Conservation (phyloP, 306 rosid species). For the Gastrolobium bilobum region DNA sequence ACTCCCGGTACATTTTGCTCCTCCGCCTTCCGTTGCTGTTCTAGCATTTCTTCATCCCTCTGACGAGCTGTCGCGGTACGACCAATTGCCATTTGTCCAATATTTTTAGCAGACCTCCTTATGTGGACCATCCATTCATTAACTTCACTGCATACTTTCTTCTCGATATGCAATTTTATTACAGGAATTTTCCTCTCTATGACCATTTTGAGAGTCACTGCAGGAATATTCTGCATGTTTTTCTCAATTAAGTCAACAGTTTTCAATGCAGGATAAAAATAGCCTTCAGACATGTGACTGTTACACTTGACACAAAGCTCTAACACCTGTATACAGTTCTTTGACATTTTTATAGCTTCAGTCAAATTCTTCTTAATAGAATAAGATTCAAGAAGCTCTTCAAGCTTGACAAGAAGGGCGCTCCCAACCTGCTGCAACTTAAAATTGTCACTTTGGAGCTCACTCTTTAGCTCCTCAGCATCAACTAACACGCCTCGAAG, state of each 20-base stretch:
- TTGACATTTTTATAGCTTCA: slow-evolving; percentile 82
- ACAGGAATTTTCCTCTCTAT: slow-evolving; percentile 81
- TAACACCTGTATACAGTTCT: slow-evolving; percentile 73
- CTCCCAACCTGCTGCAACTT: slow-evolving; percentile 95
- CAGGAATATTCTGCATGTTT: slow-evolving; percentile 64
- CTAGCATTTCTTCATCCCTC: slow-evolving; percentile 85
- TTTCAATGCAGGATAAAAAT: slow-evolving; percentile 84
- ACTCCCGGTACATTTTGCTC: slow-evolving; percentile 63
- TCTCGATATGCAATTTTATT: slow-evolving; percentile 80
- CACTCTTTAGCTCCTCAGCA: slow-evolving; percentile 91
- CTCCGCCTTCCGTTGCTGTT: slow-evolving; percentile 82
- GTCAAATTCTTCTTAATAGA: slow-evolving; percentile 79
- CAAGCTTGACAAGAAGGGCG: slow-evolving; percentile 75
- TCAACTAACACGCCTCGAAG: slow-evolving; percentile 92
- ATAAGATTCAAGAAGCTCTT: slow-evolving; percentile 88
- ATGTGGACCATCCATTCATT: slow-evolving; percentile 91
- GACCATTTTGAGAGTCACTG: slow-evolving; percentile 65
- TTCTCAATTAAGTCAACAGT: slow-evolving; percentile 81
- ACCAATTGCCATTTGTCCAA: slow-evolving; percentile 88
- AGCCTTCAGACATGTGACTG: slow-evolving; percentile 77
- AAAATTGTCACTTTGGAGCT: slow-evolving; percentile 83
- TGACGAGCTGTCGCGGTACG: slow-evolving; percentile 78
- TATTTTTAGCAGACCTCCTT: slow-evolving; percentile 79
- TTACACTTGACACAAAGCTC: slow-evolving; percentile 93
- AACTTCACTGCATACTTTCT: slow-evolving; percentile 74